Evolutionary conservation across 73 alveolate genomes (phyloP).

Genomic region (Paramecium biaurelia): DNA sequence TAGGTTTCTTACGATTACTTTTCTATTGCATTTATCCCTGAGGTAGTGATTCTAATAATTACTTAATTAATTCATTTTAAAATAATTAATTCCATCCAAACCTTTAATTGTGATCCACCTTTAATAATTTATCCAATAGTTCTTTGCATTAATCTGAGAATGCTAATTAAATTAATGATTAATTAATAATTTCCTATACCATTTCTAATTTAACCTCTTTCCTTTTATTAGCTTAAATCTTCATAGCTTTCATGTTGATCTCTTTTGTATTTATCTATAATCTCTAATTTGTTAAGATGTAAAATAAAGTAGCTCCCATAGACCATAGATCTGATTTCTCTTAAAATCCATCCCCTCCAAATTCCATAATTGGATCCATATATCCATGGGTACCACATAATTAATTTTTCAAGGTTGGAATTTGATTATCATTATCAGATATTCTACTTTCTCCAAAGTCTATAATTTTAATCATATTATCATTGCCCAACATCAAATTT

Average conservation of each 20-base stretch:
- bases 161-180: neutral
- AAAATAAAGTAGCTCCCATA: neutral
- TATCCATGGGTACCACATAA: neutral
- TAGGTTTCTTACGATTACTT: neutral
- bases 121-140: neutral
- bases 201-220: neutral
- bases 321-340: constrained; percentile 27
- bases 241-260: neutral
- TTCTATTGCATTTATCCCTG: neutral
- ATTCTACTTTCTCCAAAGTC: constrained; percentile 34
- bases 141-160: neutral
- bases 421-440: neutral
- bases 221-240: neutral
- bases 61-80: neutral
- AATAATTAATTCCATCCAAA: neutral
- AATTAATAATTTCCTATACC: neutral
- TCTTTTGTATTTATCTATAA: neutral
- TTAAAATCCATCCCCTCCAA: constrained; percentile 5
- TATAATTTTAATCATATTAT: neutral
- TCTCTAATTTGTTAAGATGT: neutral
- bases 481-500: neutral
- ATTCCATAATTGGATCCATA: constrained; percentile 8
- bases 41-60: neutral
- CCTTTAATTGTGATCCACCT: neutral
- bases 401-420: neutral